Base-by-base conservation (phyloP, 1,284 basidiomycete genomes). In the Rhizoctonia solani region DNA sequence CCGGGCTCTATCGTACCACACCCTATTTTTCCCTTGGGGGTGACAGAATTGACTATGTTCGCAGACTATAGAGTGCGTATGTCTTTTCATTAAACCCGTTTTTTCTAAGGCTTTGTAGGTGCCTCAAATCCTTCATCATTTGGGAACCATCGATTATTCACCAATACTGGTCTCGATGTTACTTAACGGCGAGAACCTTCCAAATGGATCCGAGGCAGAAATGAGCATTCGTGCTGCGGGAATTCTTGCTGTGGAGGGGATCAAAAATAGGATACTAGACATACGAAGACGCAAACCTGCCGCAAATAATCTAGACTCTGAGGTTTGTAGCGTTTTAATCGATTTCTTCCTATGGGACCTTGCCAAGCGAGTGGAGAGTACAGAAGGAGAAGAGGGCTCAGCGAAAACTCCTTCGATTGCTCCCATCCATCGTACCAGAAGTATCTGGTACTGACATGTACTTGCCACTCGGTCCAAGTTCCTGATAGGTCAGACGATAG, bases 281-380 rank as follows among this genome's bases (percentile, higher is more conserved):
- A 52, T 66, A 58, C 52, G 42, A 61, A 63, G 83, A 83, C 73
- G 87, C 88, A 34, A 69, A 76, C 54, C 47, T 56, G 37, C 61
- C 74, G 56, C 61, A 46, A 49, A 52, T 52, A 73, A 71, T 29
- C 71, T 71, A 34, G 73, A 59, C 21, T 54, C 77, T n/a, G 75
- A 78, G 19, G 78, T 89, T 53, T 89, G 84, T 73, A 90, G 89
- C 72, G 91, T 93, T 37, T 72, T 93, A 72, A 88, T 93, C 63
- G 91, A 93, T 73, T 93, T 93, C 75, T 91, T 88, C 76, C 76
- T 93, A 29, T 93, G 91, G 91, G 91, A 93, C 75, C 74, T 91
- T 63, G 91, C 89, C 37, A 92, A 93, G 77, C 81, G 81, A 68
- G 78, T 92, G 5, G 89, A 92, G 75, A 76, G 71, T 37, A 52